These are phyloP conservation scores for Hippophae rhamnoides DNA, from an alignment of 306 rosid genomes.

Conservation along the genomic window DNA sequence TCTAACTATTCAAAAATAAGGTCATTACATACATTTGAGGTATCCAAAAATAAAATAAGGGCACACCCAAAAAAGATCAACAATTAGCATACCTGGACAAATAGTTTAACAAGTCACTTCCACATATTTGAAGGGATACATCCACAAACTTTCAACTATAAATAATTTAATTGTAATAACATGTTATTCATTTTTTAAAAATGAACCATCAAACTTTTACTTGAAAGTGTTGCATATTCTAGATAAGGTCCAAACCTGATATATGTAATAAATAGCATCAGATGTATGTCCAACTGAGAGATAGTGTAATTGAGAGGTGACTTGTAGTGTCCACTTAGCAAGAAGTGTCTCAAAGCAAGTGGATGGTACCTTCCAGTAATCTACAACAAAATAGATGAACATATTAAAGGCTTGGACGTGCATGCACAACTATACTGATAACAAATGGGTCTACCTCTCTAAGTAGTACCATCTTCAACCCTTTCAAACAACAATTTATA, in stretches of 20 bases:
- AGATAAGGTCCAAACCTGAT: constrained; percentile 40
- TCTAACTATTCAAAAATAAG: constrained; percentile 36
- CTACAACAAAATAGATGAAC: constrained; percentile 32
- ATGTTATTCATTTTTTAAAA: not conserved
- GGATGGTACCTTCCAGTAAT: constrained; percentile 31
- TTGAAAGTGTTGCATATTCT: not conserved
- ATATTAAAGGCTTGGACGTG: constrained; percentile 13
- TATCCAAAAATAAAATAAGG: not conserved
- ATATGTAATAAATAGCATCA: constrained; percentile 18
- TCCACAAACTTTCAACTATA: no score
- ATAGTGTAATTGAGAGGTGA: constrained; percentile 77
- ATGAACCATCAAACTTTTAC: constrained; percentile 8
- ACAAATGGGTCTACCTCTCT: not conserved
- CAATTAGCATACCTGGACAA: no score
- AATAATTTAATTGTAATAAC: no score
- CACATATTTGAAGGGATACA: no score
- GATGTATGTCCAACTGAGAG: constrained; percentile 71
- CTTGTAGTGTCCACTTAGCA: constrained; percentile 70
- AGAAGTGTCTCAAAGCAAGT: constrained; percentile 56
- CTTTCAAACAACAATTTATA: no score
- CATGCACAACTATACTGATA: constrained; percentile 10
- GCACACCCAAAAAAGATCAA: no score
- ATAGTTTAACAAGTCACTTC: no score
- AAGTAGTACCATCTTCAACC: no score
- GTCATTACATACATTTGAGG: constrained; percentile 5